These are phyloP conservation scores for Bidens hawaiensis DNA, from an alignment of 140 eudicot species.

Conservation along the genomic window DNA sequence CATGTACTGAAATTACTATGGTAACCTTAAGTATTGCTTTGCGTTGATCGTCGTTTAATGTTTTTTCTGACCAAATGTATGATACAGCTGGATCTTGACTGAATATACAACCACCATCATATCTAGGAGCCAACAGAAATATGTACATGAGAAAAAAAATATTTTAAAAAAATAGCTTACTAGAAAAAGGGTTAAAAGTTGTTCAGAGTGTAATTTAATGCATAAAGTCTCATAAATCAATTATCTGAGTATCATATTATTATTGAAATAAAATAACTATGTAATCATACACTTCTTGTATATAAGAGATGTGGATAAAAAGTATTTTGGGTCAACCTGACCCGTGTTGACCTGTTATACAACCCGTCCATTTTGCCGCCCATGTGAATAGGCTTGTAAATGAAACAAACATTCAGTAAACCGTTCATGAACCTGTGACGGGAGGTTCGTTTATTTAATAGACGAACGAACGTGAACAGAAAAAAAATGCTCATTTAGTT, in stretches of 20 bases:
- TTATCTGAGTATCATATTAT: background rate
- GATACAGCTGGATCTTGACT: slow-evolving; percentile 99
- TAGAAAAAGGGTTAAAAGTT: background rate
- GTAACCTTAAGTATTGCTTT: slow-evolving; percentile 87
- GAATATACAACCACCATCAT: slow-evolving; percentile 83
- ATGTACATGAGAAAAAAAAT: slow-evolving; percentile 8
- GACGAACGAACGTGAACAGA: too few relatives aligned
- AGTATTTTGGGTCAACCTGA: background rate
- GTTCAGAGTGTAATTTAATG: background rate
- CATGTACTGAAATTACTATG: background rate
- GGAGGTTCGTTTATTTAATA: too few relatives aligned
- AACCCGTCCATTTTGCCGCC: slow-evolving; percentile 1
- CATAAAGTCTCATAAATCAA: background rate
- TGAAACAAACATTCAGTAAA: too few relatives aligned
- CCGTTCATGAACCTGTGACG: too few relatives aligned
- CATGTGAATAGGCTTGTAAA: too few relatives aligned
- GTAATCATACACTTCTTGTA: background rate
- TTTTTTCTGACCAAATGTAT: slow-evolving; percentile 84
- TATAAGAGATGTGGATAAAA: background rate
- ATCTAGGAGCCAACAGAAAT: slow-evolving; percentile 76
- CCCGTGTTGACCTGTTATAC: background rate
- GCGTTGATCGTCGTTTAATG: slow-evolving; percentile 89
- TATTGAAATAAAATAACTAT: background rate
- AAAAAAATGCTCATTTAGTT: too few relatives aligned
- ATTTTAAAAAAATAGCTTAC: too few relatives aligned